These are phyloP conservation scores for Venturia asperata DNA, from an alignment of 2,329 filamentous ascomycete species.

Conservation along the genomic window DNA sequence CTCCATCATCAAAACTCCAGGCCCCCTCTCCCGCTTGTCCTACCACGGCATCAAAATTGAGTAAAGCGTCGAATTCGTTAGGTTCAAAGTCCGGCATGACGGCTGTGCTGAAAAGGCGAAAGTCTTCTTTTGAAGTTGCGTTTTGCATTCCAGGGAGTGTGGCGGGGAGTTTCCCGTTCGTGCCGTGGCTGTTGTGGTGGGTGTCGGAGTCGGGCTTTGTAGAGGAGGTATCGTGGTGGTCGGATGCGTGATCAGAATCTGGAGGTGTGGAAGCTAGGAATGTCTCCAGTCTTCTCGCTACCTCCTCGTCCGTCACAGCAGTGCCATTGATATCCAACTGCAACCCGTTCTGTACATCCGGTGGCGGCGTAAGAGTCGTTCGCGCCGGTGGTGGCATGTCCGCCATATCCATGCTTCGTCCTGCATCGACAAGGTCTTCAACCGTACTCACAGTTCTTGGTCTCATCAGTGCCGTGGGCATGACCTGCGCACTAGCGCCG, in stretches of 20 bases:
- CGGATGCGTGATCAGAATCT: slow-evolving; percentile 32
- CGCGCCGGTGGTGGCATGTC: slow-evolving; percentile 16
- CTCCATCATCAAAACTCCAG: slow-evolving; percentile 26
- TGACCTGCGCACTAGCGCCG: slow-evolving; percentile 22
- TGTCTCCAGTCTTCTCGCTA: slow-evolving; percentile 41
- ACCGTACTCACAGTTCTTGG: slow-evolving; percentile 34
- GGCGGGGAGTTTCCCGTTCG: background rate
- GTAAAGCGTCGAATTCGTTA: slow-evolving; percentile 34
- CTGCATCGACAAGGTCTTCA: slow-evolving; percentile 42
- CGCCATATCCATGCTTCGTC: slow-evolving; percentile 34
- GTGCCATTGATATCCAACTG: background rate
- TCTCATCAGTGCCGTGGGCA: slow-evolving; percentile 25
- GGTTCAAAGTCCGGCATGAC: slow-evolving; percentile 35
- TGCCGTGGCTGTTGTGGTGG: slow-evolving; percentile 6
- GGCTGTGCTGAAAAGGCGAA: slow-evolving; percentile 11
- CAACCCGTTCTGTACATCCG: slow-evolving; percentile 26
- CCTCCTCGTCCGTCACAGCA: slow-evolving; percentile 37
- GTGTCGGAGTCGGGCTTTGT: background rate
- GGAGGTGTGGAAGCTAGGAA: slow-evolving; percentile 47
- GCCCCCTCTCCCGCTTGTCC: slow-evolving; percentile 14
- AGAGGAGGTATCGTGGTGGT: slow-evolving; percentile 24
- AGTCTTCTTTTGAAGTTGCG: slow-evolving; percentile 4
- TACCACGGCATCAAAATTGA: slow-evolving; percentile 34
- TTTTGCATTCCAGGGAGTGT: slow-evolving; percentile 1
- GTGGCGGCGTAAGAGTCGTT: slow-evolving; percentile 34